Base-by-base conservation (phyloP, 176 grass and related monocot genomes). In the Avena insularis region DNA sequence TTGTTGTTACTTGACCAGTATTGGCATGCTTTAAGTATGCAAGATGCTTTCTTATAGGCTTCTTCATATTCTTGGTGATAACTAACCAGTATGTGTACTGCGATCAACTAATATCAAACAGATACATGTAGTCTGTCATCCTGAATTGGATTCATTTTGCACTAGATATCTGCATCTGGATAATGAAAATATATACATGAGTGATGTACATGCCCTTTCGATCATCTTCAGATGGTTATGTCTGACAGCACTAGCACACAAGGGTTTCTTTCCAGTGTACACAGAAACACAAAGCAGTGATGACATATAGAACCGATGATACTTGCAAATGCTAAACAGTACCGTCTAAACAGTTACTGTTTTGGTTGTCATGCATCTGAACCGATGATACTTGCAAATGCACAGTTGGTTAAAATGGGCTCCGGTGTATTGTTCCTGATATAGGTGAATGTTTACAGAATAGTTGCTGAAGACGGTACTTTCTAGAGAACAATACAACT, bases 1-100 rank as follows among this genome's bases (percentile, higher is more conserved):
- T 27, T 75, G 45, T n/a, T 75, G 71, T 75, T 75, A 27, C 71
- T 75, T 75, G 12, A 49, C 71, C 10, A 25, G 45, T 74, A 25
- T 23, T 81, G 10, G 20, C n/a, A 16, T 49, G 2, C 36, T 38
- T 78, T 19, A 29, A 57, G 5, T 23, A 8, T 21, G 33, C 12
- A 62, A 45, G 10, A 57, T 45, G 5, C 19, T 43, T 58, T 58
- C 29, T 64, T 66, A 64, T n/a, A 82, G 17, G 48, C 10, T 31
- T 82, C 20, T 47, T 12, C 13, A 6, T 9, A 25, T 75, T 15
- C 13, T 53, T 53, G 13, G 23, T 75, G 47, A 12, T 81, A 17
- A 29, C 21, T 65, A 49, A 55, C 59, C 17, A n/a, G 20, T 45
- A 8, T 61, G 2, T 2, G 19, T 60, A 79, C 35, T 45, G 4